Base-by-base conservation (phyloP, 1,139 yeast genomes). In the Wickerhamiella infanticola region DNA sequence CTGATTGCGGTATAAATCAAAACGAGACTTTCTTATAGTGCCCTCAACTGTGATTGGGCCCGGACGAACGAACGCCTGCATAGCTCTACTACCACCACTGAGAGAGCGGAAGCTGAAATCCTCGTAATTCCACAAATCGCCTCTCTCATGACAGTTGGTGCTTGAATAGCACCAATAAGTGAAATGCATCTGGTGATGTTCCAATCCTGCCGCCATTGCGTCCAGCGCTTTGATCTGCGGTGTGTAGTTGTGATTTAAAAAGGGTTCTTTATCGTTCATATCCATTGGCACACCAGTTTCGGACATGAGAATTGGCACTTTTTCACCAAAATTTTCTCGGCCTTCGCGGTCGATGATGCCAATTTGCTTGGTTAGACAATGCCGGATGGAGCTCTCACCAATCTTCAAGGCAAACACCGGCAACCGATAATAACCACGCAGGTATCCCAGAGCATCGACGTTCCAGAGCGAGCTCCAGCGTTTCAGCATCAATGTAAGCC, bases 241-340 rank as follows among this genome's bases (percentile, higher is more conserved):
- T 8, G 69, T 63, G 57, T 75, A 84, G 50, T 75, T 73, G 0
- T 83, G 82, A 49, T 68, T 69, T 3, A 62, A 59, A 18, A 48
- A 53, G 0, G 94, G 79, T 39, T 63, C 67, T 54, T 80, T 81
- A 47, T 74, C 70, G 58, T 84, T 86, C 94, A 85, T 81, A 60
- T 85, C 94, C 62, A 81, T 82, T 3, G 95, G 95, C 83, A 84
- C 82, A 2, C 95, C 95, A 1, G 90, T 84, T 61, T 85, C 95
- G 0, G 93, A 76, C 74, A 85, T 79, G 42, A 84, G 64, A 4
- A 81, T 72, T 0, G 95, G 94, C 8, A 82, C 66, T 1, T 57
- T 45, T 1, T 42, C 45, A 1, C 95, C 95, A 49, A 84, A 62
- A 41, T 69, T 60, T 2, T 68, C 69, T 23, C 64, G 61, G 13